Percentiles rank a stretch among this genome's conserved stretches.
These are phyloP conservation scores for Aspergillus asperescens DNA, from an alignment of 495 filamentous ascomycete genomes.

Conservation along the genomic window DNA sequence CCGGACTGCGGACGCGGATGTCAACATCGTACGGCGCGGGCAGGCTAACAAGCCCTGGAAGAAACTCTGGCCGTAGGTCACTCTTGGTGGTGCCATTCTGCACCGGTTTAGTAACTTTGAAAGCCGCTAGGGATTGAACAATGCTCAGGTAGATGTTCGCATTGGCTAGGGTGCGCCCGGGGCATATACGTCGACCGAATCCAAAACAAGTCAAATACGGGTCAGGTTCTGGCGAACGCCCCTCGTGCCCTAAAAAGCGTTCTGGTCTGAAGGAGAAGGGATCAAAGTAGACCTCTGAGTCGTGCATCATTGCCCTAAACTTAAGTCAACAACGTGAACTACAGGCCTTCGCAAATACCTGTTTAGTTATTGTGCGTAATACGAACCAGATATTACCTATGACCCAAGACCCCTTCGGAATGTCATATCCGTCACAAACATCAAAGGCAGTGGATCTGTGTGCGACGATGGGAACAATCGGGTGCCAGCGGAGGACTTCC, in stretches of 20 bases:
- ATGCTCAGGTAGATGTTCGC: conserved; percentile 33
- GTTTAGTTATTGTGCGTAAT: neutral
- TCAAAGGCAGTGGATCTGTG: conserved; percentile 53
- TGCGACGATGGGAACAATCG: conserved; percentile 45
- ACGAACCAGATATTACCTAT: conserved; percentile 44
- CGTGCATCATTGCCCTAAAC: conserved; percentile 30
- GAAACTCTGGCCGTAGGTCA: conserved; percentile 24
- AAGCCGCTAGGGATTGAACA: conserved; percentile 32
- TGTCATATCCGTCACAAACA: conserved; percentile 44
- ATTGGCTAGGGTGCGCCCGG: conserved; percentile 34
- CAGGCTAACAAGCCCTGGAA: conserved; percentile 36
- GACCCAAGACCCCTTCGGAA: conserved; percentile 46
- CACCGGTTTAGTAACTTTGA: conserved; percentile 30
- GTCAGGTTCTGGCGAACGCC: conserved; percentile 25
- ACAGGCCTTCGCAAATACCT: neutral
- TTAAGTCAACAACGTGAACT: neutral
- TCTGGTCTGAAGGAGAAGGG: conserved; percentile 36
- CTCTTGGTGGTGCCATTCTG: conserved; percentile 24
- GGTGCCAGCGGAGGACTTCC: conserved; percentile 43
- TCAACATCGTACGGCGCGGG: conserved; percentile 31
- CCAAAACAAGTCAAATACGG: conserved; percentile 29
- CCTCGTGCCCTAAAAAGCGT: conserved; percentile 25
- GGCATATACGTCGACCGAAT: conserved; percentile 39
- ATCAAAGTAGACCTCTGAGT: conserved; percentile 29
- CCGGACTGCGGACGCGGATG: conserved; percentile 29